Percentiles rank a stretch among this genome's conserved stretches.
Evolutionary conservation across 1,139 yeast genomes (phyloP).

Genomic region (Scheffersomyces quercinus): DNA sequence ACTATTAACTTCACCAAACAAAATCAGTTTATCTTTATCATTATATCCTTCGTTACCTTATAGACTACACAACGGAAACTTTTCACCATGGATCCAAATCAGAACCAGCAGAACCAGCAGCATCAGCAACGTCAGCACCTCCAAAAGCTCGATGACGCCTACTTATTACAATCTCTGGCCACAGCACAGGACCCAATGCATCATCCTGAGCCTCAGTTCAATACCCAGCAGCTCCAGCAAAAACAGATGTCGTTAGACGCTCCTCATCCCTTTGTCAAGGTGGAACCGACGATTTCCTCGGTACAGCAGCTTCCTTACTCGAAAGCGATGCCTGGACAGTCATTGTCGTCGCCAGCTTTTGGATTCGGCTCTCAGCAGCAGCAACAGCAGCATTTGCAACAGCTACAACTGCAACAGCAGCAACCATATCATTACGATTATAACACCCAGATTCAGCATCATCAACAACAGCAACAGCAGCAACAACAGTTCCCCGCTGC

Average conservation of each 20-base stretch:
- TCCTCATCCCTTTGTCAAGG: neutral
- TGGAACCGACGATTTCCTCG: neutral
- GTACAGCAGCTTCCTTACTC: neutral
- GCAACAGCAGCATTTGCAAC: slow-evolving; percentile 3
- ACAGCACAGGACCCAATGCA: neutral
- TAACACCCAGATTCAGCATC: slow-evolving; percentile 10
- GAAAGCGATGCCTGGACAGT: too few species aligned
- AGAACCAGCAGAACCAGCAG: slow-evolving; percentile 6
- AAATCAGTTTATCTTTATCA: too few species aligned
- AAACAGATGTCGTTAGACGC: neutral
- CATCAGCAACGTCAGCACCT: slow-evolving; percentile 6
- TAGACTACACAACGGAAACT: too few species aligned
- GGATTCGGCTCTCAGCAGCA: neutral
- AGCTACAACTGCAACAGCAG: slow-evolving; percentile 3
- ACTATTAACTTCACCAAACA: too few species aligned
- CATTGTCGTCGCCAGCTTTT: too few species aligned
- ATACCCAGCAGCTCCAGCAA: neutral
- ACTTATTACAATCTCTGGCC: slow-evolving; percentile 4
- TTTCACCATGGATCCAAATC: slow-evolving; percentile 1
- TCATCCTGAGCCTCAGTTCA: neutral
- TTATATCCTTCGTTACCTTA: too few species aligned
- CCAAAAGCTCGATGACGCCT: slow-evolving; percentile 7
- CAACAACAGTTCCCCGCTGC: slow-evolving; percentile 4
- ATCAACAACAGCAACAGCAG: slow-evolving; percentile 9
- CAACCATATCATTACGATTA: slow-evolving; percentile 1